These are phyloP conservation scores for Turritis glabra DNA, from an alignment of 345 rosid species.

Conservation along the genomic window DNA sequence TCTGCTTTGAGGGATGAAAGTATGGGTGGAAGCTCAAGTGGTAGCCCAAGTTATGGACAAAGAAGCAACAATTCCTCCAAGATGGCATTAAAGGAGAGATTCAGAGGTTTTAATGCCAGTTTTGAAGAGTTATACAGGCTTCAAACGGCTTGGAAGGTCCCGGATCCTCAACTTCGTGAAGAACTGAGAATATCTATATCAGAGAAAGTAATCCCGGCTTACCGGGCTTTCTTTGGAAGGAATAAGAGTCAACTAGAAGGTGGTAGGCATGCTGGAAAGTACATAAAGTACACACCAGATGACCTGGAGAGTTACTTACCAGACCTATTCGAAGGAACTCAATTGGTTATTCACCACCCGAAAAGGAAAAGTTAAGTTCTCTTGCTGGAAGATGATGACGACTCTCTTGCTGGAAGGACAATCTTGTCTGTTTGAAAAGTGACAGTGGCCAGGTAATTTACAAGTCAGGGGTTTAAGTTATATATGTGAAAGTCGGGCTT, in stretches of 20 bases:
- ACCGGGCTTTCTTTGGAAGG: conserved; percentile 87
- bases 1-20: conserved; percentile 84
- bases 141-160: conserved; percentile 96
- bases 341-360: conserved; percentile 74
- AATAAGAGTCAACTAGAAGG: conserved; percentile 77
- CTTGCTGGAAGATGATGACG: neutral
- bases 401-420: conserved; percentile 13
- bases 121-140: conserved; percentile 86
- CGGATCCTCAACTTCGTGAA: conserved; percentile 93
- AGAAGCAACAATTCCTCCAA: conserved; percentile 56
- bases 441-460: conserved; percentile 34
- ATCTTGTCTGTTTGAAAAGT: conserved; percentile 21
- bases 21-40: conserved; percentile 65
- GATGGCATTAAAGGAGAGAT: conserved; percentile 79
- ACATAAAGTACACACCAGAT: conserved; percentile 90
- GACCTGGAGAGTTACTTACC: conserved; percentile 78
- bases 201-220: conserved; percentile 85
- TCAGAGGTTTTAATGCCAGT: conserved; percentile 82
- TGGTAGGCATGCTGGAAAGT: conserved; percentile 85
- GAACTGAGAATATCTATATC: conserved; percentile 92
- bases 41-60: conserved; percentile 57
- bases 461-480: conserved; percentile 34
- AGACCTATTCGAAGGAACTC: conserved; percentile 86
- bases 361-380: conserved; percentile 65
- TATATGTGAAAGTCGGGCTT: conserved; percentile 30